Percentiles rank a stretch among this genome's conserved stretches.
Conservation (phyloP, 2,329 filamentous ascomycete genomes). For the Geosmithia morbida region DNA sequence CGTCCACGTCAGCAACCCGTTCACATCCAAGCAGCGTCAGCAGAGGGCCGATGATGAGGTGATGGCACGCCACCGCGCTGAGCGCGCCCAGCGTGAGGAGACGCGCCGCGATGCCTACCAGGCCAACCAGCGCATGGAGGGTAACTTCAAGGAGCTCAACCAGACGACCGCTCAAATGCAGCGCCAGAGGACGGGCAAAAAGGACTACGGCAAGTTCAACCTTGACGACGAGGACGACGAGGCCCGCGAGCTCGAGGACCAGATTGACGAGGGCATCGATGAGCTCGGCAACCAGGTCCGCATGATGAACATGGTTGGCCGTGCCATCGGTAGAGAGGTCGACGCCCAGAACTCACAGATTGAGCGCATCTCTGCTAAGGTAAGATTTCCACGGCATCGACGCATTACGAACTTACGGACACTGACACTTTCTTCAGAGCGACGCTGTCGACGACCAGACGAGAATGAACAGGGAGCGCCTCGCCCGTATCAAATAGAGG, state of each 20-base stretch:
- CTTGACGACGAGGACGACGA: conserved; percentile 54
- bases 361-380: conserved; percentile 65
- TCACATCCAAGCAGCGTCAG: conserved; percentile 54
- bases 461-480: conserved; percentile 58
- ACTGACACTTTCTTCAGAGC: conserved; percentile 38
- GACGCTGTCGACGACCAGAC: conserved; percentile 74
- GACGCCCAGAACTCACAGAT: conserved; percentile 64
- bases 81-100: conserved; percentile 50
- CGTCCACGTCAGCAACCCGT: conserved; percentile 62
- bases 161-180: conserved; percentile 7
- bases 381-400: conserved; percentile 14
- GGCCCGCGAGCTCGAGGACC: conserved; percentile 28
- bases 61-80: conserved; percentile 52
- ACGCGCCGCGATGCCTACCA: conserved; percentile 37
- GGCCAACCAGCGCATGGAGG: conserved; percentile 38
- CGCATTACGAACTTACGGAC: neutral
- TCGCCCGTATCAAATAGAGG: conserved; percentile 43
- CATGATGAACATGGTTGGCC: conserved; percentile 58
- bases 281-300: conserved; percentile 58
- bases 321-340: conserved; percentile 61
- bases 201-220: conserved; percentile 49
- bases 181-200: conserved; percentile 19
- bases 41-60: conserved; percentile 52
- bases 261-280: conserved; percentile 44
- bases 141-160: conserved; percentile 27